Evolutionary conservation across 805 yeast species (phyloP), one percentile per base, ranked within the genome.

Genomic region (Diddensiella caesifluorescens): DNA sequence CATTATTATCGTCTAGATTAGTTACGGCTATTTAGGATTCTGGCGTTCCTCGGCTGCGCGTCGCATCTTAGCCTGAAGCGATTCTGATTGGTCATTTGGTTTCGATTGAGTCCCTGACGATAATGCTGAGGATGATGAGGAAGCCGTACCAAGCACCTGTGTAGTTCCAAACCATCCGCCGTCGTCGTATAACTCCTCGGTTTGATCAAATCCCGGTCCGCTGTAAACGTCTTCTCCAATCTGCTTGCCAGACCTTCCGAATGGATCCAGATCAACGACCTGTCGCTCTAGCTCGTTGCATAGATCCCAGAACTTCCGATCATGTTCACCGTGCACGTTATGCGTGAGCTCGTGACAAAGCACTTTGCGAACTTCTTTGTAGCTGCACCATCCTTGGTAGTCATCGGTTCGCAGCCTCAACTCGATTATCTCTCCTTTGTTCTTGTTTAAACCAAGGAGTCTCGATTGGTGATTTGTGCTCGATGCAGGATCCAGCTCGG

Each of bases 301-400:
- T 4, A 65, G 50, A 7, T 48, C 52, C 67, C 67, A 62, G 41
- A 65, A 65, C 38, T 55, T 44, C 13, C 53, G 45, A 41, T 59
- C 59, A 42, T 65, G 70, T 6, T 61, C 67, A 5, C 54, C 43
- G 36, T 59, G 53, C 5, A 54, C 61, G 42, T 65, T 65, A 41
- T 65, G 70, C 10, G 70, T 56, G 18, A 65, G 54, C 41, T 65
- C 70, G 41, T 65, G 70, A 42, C 68, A 61, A 22, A 65, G 51
- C 6, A 62, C 64, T 37, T 52, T 56, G 29, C 59, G 42, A 18
- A 65, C 51, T 31, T 59, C 59, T 34, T 49, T 53, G 44, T 64
- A 65, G 40, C 52, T 46, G 32, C 67, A 48, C 44, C 55, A 65
- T 5, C 69, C 70, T 22, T 56, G 57, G 43, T 64, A 63, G 41